phyloP scores from a whole-genome alignment of 768 basidiomycete genomes.

The Suillus variegatus region DNA sequence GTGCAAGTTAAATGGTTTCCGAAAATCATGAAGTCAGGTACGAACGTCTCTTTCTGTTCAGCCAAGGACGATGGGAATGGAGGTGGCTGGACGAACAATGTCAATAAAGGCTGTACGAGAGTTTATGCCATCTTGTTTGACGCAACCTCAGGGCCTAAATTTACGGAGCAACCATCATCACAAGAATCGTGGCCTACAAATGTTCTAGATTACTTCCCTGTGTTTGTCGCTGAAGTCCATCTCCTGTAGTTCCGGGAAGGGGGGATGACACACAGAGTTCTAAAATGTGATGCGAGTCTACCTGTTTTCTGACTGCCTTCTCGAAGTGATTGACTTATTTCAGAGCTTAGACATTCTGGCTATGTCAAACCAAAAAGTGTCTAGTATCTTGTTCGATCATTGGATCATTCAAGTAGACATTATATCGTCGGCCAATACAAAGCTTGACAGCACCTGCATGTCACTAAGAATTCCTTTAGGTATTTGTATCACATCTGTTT shows the following conservation, averaged over 20 bases:
- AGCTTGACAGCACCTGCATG: not conserved
- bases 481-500: not conserved
- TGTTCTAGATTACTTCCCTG: no score
- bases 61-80: not conserved
- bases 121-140: not conserved
- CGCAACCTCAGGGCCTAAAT: not conserved
- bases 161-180: not conserved
- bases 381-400: no score
- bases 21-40: conserved; percentile 41
- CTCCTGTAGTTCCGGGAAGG: no score
- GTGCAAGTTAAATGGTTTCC: conserved; percentile 43
- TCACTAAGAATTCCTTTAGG: not conserved
- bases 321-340: no score
- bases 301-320: no score
- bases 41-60: not conserved
- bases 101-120: not conserved
- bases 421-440: no score
- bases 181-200: not conserved
- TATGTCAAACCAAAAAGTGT: no score
- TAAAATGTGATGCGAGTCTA: no score
- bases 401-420: no score
- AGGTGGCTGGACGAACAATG: not conserved
- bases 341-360: no score
- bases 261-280: no score
- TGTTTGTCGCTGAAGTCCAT: no score